Conservation (phyloP, 2,329 filamentous ascomycete genomes). For the Parascedosporium putredinis region DNA sequence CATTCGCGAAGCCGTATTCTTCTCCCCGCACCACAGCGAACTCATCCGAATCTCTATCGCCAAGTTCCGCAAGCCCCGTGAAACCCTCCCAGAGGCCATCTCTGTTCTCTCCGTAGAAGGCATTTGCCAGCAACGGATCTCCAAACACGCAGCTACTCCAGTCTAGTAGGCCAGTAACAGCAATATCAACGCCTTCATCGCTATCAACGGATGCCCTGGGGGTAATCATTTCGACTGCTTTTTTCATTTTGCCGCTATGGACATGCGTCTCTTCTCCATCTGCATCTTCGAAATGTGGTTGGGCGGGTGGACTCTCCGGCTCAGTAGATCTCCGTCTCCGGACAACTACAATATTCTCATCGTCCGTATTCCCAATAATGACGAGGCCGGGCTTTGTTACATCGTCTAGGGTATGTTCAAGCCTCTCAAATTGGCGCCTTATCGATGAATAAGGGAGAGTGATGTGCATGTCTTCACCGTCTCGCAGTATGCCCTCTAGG, state of each 20-base stretch:
- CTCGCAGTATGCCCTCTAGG: conserved; percentile 44
- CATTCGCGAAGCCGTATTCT: conserved; percentile 33
- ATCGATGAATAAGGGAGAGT: conserved; percentile 47
- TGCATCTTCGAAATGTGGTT: too few relatives aligned
- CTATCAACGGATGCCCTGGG: not conserved
- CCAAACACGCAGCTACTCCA: conserved; percentile 52
- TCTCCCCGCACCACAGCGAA: conserved; percentile 32
- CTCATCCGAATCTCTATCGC: too few relatives aligned
- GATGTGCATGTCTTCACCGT: conserved; percentile 50
- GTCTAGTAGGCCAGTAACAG: conserved; percentile 41
- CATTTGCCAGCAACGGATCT: conserved; percentile 43
- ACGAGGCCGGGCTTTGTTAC: conserved; percentile 42
- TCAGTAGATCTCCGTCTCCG: not conserved
- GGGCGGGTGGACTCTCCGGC: not conserved
- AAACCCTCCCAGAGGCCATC: conserved; percentile 39
- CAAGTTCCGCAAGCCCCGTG: too few relatives aligned
- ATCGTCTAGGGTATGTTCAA: conserved; percentile 38
- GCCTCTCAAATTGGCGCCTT: conserved; percentile 38
- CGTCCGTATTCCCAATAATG: conserved; percentile 40
- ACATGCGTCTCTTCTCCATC: conserved; percentile 4
- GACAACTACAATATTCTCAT: conserved; percentile 37
- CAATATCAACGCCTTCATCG: conserved; percentile 16
- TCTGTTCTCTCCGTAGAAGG: conserved; percentile 34
- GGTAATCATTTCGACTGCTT: not conserved
- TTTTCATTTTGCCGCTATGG: not conserved